Conservation (phyloP, 2,329 filamentous ascomycete species). For the Cercospora beticola region DNA sequence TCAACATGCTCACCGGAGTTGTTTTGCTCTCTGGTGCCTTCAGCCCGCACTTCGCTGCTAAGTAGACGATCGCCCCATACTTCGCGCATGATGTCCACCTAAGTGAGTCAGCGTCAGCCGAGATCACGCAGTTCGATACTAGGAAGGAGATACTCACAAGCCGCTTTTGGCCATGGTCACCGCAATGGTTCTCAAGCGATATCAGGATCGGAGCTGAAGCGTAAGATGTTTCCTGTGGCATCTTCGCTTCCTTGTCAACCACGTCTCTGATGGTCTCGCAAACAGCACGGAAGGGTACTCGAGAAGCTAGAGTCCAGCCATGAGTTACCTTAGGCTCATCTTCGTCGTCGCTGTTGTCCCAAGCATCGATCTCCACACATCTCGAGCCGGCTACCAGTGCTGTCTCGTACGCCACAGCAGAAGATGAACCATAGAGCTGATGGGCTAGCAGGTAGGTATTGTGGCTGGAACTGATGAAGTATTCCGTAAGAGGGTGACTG, state of each 20-base stretch:
- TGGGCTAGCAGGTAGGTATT: slow-evolving; percentile 72
- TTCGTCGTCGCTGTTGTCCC: slow-evolving; percentile 62
- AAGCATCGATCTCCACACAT: slow-evolving; percentile 73
- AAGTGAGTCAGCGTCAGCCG: slow-evolving; percentile 33
- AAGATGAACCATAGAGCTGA: slow-evolving; percentile 65
- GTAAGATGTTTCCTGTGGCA: slow-evolving; percentile 45
- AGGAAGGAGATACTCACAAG: neutral
- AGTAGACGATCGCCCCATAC: slow-evolving; percentile 62
- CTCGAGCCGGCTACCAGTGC: slow-evolving; percentile 63
- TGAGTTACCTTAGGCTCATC: slow-evolving; percentile 70
- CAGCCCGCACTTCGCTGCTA: slow-evolving; percentile 56
- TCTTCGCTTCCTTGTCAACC: slow-evolving; percentile 57
- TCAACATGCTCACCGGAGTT: slow-evolving; percentile 56
- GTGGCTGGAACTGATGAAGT: slow-evolving; percentile 71
- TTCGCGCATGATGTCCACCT: slow-evolving; percentile 65
- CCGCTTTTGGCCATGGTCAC: slow-evolving; percentile 55
- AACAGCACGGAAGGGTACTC: slow-evolving; percentile 63
- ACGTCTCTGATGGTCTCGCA: slow-evolving; percentile 66
- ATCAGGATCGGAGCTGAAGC: slow-evolving; percentile 60
- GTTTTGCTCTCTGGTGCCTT: slow-evolving; percentile 57
- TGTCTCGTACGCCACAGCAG: slow-evolving; percentile 62
- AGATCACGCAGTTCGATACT: too few species aligned
- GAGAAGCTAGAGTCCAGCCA: slow-evolving; percentile 66
- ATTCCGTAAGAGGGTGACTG: slow-evolving; percentile 63
- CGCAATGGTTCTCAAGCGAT: slow-evolving; percentile 68